Base-by-base conservation (phyloP, 148 eudicot species). In the Dianthus caryophyllus region DNA sequence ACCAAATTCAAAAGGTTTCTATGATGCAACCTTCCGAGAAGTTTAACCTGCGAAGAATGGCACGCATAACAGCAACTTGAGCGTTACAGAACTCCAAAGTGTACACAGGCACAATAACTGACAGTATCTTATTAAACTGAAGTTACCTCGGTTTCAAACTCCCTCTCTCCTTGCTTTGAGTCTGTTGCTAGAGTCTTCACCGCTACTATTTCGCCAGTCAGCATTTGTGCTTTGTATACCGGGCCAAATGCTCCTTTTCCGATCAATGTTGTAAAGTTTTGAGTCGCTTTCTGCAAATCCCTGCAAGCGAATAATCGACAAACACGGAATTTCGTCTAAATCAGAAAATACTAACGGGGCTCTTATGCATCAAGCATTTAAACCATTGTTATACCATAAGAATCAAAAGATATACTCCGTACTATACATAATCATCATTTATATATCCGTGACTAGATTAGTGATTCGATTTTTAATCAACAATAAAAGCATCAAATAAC, bases 81-180 rank as follows among this genome's bases (percentile, higher is more conserved):
- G 97, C 81, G 88, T 93, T 44, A 29, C 31, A 50, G 60, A 14
- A 63, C 43, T 6, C 5, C 26, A 27, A 9, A 7, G n/a, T 26
- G n/a, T n/a, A n/a, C n/a, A n/a, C n/a, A n/a, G n/a, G n/a, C n/a
- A n/a, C n/a, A n/a, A n/a, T n/a, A n/a, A n/a, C n/a, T n/a, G 1
- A 12, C 30, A 26, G 13, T 25, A 14, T 55, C 10, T 56, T 18
- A 52, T 10, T 4, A 18, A 27, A n/a, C 25, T 57, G 12, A 2
- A 22, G 29, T 41, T 84, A 93, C 98, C 98, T 93, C 98, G 0
- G 89, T 87, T 58, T 93, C 91, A 64, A 93, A 93, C 73, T 89
- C 96, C 76, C 75, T 83, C 71, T 89, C 96, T 56, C 98, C 98
- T 78, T 89, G 98, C n/a, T n/a, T n/a, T n/a, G n/a, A n/a, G n/a